Evolutionary conservation across 2,329 filamentous ascomycete genomes (phyloP).

Genomic region (Cordyceps cicadae): DNA sequence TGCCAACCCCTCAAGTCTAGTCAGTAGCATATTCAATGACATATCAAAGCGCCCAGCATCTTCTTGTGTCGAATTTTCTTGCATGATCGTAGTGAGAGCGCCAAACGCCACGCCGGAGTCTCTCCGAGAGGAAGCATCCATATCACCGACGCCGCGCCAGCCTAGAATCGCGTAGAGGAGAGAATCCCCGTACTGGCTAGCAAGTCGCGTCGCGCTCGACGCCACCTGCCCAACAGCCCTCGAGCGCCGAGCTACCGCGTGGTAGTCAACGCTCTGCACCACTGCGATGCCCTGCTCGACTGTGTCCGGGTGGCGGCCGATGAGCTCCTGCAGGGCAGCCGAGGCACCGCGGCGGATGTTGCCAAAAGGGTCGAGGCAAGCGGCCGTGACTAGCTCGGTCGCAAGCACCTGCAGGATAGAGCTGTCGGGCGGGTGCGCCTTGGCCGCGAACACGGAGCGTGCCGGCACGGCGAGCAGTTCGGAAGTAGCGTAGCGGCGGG

Average conservation of each 20-base stretch:
- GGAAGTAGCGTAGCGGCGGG: conserved; percentile 72
- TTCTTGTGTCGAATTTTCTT: conserved; percentile 21
- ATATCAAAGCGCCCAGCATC: not conserved
- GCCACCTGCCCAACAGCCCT: conserved; percentile 77
- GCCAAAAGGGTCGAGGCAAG: conserved; percentile 79
- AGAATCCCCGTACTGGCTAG: conserved; percentile 59
- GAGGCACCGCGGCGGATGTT: conserved; percentile 91
- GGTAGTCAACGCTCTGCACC: conserved; percentile 88
- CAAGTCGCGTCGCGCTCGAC: conserved; percentile 57
- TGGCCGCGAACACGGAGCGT: conserved; percentile 34
- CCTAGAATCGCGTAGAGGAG: conserved; percentile 63
- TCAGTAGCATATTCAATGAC: conserved; percentile 35
- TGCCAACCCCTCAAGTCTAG: conserved; percentile 36
- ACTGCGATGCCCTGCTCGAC: conserved; percentile 74
- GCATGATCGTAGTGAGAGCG: conserved; percentile 37
- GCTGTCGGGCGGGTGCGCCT: conserved; percentile 25
- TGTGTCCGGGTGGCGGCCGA: conserved; percentile 84
- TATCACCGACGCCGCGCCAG: conserved; percentile 83
- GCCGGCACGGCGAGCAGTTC: conserved; percentile 62
- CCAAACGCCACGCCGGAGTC: conserved; percentile 65
- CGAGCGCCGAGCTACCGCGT: conserved; percentile 79
- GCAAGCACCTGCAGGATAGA: conserved; percentile 70
- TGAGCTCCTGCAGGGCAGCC: conserved; percentile 85
- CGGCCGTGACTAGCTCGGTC: conserved; percentile 70
- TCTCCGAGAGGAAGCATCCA: conserved; percentile 65